Evolutionary conservation across 176 grass and related monocot genomes (phyloP).

Genomic region (Ananas comosus): DNA sequence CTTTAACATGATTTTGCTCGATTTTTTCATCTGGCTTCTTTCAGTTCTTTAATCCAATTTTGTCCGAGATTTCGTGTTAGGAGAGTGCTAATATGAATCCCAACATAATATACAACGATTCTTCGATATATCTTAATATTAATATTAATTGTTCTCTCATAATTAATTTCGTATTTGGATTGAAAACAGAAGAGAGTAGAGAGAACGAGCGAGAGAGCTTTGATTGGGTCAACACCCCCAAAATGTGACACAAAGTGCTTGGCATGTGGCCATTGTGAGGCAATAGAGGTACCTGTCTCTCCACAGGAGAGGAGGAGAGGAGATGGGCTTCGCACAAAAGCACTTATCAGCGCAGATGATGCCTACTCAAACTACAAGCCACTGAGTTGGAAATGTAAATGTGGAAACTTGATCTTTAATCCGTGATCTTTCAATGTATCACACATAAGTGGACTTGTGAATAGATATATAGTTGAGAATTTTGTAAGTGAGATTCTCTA

Average conservation of each 20-base stretch:
- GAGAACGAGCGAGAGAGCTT: conserved; percentile 20
- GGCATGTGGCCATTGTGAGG: conserved; percentile 69
- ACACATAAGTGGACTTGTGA: background rate
- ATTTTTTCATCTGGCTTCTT: background rate
- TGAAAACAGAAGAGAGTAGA: conserved; percentile 9
- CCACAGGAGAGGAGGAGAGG: conserved; percentile 21
- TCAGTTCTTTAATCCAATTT: background rate
- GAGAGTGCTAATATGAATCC: too few species aligned
- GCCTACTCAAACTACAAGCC: conserved; percentile 82
- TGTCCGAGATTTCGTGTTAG: too few species aligned
- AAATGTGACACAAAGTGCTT: conserved; percentile 63
- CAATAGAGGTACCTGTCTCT: conserved; percentile 69
- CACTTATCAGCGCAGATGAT: conserved; percentile 26
- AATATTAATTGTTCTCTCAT: background rate
- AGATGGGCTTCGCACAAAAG: background rate
- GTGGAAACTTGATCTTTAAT: conserved; percentile 61
- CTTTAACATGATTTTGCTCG: background rate
- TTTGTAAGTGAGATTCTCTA: background rate
- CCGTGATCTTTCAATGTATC: conserved; percentile 33
- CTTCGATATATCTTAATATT: background rate
- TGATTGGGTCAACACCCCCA: conserved; percentile 87
- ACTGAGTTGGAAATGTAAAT: conserved; percentile 90
- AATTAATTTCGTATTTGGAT: background rate
- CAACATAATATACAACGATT: too few species aligned
- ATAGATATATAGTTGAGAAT: background rate